Percentiles rank a stretch among this genome's conserved stretches.
Evolutionary conservation across 805 yeast species (phyloP).

Genomic region (Sporopachydermia lactativora): DNA sequence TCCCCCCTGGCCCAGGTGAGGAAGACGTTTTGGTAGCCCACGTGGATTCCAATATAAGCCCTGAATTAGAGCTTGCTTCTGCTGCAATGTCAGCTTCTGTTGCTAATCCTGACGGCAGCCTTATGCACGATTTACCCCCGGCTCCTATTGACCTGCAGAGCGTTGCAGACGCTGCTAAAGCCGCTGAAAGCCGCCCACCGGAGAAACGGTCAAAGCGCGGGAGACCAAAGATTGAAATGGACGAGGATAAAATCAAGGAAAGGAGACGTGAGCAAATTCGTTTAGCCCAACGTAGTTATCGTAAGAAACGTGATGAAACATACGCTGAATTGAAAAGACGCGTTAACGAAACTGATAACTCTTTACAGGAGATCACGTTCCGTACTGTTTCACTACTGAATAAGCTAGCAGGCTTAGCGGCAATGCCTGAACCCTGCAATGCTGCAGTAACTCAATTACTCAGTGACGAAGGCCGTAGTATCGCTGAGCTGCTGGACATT

Average conservation of each 20-base stretch:
- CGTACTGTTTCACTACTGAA: background rate
- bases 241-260: conserved; percentile 1
- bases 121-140: background rate
- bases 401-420: background rate
- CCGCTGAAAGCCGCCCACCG: background rate
- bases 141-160: background rate
- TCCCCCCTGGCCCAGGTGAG: no score
- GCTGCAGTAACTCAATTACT: background rate
- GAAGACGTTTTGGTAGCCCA: background rate
- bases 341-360: background rate
- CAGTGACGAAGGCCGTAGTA: background rate
- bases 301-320: background rate
- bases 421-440: background rate
- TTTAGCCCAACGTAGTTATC: background rate
- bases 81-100: background rate
- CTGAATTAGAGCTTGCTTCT: background rate
- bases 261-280: background rate
- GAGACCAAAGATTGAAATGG: background rate
- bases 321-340: background rate
- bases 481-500: conserved; percentile 1
- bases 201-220: background rate
- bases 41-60: background rate
- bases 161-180: background rate
- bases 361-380: background rate
- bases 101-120: background rate